A percentile compares a stretch with the other conserved stretches of the same genome.
Evolutionary conservation across 2,329 filamentous ascomycete genomes (phyloP).

Genomic region (Trichoderma arundinaceum): DNA sequence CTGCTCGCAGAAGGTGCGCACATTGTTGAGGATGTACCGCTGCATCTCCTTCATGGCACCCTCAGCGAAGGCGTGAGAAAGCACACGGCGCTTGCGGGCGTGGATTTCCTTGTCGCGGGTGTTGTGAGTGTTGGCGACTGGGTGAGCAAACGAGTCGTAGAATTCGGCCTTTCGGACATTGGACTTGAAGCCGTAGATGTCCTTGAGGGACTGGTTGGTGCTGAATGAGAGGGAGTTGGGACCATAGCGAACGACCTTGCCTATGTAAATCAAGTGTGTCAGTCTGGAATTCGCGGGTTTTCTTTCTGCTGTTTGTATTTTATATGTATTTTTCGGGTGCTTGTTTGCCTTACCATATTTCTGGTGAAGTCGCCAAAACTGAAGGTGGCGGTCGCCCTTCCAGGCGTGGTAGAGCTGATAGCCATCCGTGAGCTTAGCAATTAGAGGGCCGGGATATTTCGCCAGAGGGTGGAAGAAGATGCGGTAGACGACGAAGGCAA

Average conservation of each 20-base stretch:
- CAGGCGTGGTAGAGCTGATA: slow-evolving; percentile 76
- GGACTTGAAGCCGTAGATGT: slow-evolving; percentile 68
- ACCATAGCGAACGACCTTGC: slow-evolving; percentile 74
- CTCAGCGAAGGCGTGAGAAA: slow-evolving; percentile 75
- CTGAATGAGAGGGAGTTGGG: slow-evolving; percentile 82
- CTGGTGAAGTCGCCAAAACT: slow-evolving; percentile 72
- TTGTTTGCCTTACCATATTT: slow-evolving; percentile 62
- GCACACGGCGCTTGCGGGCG: slow-evolving; percentile 71
- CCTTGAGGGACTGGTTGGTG: slow-evolving; percentile 68
- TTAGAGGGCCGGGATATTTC: slow-evolving; percentile 67
- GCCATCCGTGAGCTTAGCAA: slow-evolving; percentile 67
- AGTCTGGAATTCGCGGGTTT: neutral
- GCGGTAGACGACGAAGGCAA: slow-evolving; percentile 58
- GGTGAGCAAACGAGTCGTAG: slow-evolving; percentile 75
- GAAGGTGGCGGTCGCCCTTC: slow-evolving; percentile 75
- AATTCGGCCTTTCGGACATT: slow-evolving; percentile 73
- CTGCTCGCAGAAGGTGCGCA: slow-evolving; percentile 68
- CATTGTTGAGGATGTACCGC: slow-evolving; percentile 67
- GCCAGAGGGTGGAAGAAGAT: slow-evolving; percentile 68
- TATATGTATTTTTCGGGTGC: slow-evolving; percentile 8
- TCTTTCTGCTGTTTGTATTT: neutral
- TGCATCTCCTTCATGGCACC: slow-evolving; percentile 71
- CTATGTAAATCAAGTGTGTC: slow-evolving; percentile 42
- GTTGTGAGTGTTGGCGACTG: slow-evolving; percentile 75
- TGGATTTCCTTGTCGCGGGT: slow-evolving; percentile 71